A percentile compares a stretch with the other conserved stretches of the same genome.
Conservation (phyloP, 805 yeast species). For the Suhomyces tanzawaensis region DNA sequence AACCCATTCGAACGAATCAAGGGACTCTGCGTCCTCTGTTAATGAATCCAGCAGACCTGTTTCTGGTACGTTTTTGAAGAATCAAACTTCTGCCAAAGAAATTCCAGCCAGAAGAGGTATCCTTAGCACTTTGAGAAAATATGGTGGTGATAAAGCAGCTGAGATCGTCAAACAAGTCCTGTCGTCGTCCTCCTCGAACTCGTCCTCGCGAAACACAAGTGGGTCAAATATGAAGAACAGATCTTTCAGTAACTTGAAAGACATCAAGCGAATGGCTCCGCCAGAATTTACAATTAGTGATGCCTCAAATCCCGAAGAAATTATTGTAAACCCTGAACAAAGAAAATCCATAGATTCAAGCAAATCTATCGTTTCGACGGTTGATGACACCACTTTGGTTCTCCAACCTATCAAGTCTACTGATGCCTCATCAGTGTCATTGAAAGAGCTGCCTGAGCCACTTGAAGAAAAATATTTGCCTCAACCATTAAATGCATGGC, state of each 20-base stretch:
- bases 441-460: neutral
- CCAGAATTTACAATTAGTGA: neutral
- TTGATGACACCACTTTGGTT: neutral
- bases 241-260: neutral
- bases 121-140: conserved; percentile 40
- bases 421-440: neutral
- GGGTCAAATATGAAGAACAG: neutral
- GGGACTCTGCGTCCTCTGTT: neutral
- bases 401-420: neutral
- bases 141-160: conserved; percentile 39
- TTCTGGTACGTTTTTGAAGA: neutral
- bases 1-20: conserved; percentile 44
- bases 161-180: conserved; percentile 34
- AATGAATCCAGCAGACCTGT: neutral
- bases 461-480: conserved; percentile 29
- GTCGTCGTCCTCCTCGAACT: conserved; percentile 7
- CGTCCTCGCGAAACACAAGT: conserved; percentile 5
- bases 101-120: conserved; percentile 28
- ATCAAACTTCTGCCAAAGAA: neutral
- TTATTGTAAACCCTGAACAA: neutral
- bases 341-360: neutral
- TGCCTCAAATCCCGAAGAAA: no score
- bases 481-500: conserved; percentile 7
- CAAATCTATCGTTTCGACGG: neutral
- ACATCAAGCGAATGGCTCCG: neutral